Percentiles rank a stretch among this genome's conserved stretches.
Evolutionary conservation across 1,284 basidiomycete genomes (phyloP).

Genomic region (Pseudozyma thailandica): DNA sequence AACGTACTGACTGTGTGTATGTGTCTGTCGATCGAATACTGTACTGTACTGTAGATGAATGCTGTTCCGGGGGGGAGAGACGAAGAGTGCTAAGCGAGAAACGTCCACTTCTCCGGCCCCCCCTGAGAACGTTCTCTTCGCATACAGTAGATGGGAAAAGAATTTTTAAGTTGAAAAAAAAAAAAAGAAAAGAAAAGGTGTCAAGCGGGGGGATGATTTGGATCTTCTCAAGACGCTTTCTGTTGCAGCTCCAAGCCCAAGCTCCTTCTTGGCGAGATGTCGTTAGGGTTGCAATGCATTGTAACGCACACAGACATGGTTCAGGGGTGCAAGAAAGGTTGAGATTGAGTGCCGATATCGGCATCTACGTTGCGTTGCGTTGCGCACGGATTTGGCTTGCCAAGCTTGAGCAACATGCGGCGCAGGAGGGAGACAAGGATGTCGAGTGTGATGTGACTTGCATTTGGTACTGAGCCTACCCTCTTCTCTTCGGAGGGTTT

Average conservation of each 20-base stretch:
- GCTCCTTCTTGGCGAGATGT: too few species aligned
- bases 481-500: too few species aligned
- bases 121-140: constrained; percentile 27
- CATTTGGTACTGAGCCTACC: too few species aligned
- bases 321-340: background rate
- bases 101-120: background rate
- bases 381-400: background rate
- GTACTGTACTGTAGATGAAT: background rate
- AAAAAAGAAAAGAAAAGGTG: constrained; percentile 1
- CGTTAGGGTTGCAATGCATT: too few species aligned
- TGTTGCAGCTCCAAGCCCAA: constrained; percentile 4
- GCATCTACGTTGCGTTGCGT: background rate
- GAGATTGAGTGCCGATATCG: background rate
- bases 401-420: too few species aligned
- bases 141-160: too few species aligned
- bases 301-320: too few species aligned
- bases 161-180: background rate
- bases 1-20: too few species aligned
- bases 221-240: background rate
- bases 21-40: background rate
- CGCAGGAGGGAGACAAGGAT: too few species aligned
- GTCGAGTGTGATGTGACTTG: too few species aligned
- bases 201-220: background rate
- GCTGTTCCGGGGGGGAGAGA: background rate
- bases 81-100: constrained; percentile 7